Evolutionary conservation across 2,329 filamentous ascomycete species (phyloP).

Genomic region (Dryadomyces quercivorus): DNA sequence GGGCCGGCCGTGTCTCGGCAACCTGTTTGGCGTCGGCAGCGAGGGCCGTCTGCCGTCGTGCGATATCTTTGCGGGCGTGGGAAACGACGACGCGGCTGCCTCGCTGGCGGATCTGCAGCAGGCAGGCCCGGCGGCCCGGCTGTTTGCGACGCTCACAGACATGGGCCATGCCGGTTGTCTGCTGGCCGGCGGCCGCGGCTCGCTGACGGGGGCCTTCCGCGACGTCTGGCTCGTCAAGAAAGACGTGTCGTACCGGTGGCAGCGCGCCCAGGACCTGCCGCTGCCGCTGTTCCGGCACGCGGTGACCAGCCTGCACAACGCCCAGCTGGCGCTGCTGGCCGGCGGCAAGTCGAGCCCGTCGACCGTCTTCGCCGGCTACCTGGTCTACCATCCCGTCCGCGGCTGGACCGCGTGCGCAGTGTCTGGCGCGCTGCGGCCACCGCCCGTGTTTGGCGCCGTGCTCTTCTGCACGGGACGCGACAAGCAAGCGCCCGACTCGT

Average conservation of each 20-base stretch:
- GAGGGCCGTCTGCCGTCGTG: conserved; percentile 34
- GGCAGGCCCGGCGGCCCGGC: conserved; percentile 33
- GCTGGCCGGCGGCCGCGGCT: conserved; percentile 66
- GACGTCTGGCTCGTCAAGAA: conserved; percentile 67
- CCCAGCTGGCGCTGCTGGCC: conserved; percentile 42
- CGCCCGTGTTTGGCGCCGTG: conserved; percentile 31
- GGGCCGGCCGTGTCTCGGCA: conserved; percentile 31
- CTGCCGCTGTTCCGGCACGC: conserved; percentile 65
- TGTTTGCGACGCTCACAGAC: conserved; percentile 68
- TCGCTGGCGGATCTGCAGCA: conserved; percentile 9
- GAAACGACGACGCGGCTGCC: neutral
- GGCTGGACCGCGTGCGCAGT: conserved; percentile 35
- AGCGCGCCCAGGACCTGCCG: conserved; percentile 51
- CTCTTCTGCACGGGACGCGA: conserved; percentile 16
- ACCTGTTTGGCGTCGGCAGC: conserved; percentile 30
- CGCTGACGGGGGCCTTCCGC: conserved; percentile 53
- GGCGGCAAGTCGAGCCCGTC: conserved; percentile 47
- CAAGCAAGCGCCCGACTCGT: conserved; percentile 19
- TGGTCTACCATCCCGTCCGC: conserved; percentile 35
- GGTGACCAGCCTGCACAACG: conserved; percentile 37
- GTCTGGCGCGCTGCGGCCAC: conserved; percentile 20
- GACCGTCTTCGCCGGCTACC: conserved; percentile 35
- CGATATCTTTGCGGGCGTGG: conserved; percentile 31
- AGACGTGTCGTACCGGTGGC: conserved; percentile 45
- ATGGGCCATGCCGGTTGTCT: conserved; percentile 47